phyloP scores from a whole-genome alignment of 371 early-diverging fungal species.

The Blastocladiella emersonii region DNA sequence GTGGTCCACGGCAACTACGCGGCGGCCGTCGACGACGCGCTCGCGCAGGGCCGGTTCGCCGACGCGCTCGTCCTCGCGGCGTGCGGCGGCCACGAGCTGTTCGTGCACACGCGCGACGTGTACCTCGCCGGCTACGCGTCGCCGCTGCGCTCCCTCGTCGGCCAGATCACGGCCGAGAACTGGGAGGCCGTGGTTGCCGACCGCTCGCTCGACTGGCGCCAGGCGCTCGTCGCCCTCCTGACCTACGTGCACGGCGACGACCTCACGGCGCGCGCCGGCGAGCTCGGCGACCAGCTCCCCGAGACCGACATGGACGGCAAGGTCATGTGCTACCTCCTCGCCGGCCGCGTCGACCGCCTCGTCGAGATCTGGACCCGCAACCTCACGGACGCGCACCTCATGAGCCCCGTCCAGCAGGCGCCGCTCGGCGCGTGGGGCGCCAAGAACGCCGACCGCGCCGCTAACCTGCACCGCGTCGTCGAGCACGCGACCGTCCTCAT shows the following conservation, averaged over 20 bases:
- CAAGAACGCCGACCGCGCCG: slow-evolving; percentile 28
- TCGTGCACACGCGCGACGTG: slow-evolving; percentile 61
- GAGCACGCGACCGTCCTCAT: slow-evolving; percentile 31
- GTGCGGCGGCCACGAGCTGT: slow-evolving; percentile 70
- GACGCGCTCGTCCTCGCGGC: slow-evolving; percentile 86
- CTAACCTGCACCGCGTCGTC: slow-evolving; percentile 58
- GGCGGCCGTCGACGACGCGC: slow-evolving; percentile 71
- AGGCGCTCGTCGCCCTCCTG: slow-evolving; percentile 76
- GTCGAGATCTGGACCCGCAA: slow-evolving; percentile 64
- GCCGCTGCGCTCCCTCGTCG: slow-evolving; percentile 45
- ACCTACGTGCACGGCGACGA: slow-evolving; percentile 72
- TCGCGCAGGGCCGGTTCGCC: slow-evolving; percentile 61
- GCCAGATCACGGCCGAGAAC: slow-evolving; percentile 47
- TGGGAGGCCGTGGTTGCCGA: slow-evolving; percentile 47
- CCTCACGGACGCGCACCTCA: not conserved
- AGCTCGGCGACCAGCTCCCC: slow-evolving; percentile 34
- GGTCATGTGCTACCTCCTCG: slow-evolving; percentile 74
- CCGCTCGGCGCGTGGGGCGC: not conserved
- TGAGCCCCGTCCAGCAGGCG: not conserved
- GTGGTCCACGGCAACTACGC: slow-evolving; percentile 82
- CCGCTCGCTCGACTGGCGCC: slow-evolving; percentile 83
- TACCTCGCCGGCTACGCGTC: slow-evolving; percentile 60
- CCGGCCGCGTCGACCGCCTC: slow-evolving; percentile 76
- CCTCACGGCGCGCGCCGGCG: slow-evolving; percentile 50
- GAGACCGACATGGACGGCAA: slow-evolving; percentile 34